These are phyloP conservation scores for Phlegmacium glaucopus DNA, from an alignment of 768 basidiomycete species.

Conservation along the genomic window DNA sequence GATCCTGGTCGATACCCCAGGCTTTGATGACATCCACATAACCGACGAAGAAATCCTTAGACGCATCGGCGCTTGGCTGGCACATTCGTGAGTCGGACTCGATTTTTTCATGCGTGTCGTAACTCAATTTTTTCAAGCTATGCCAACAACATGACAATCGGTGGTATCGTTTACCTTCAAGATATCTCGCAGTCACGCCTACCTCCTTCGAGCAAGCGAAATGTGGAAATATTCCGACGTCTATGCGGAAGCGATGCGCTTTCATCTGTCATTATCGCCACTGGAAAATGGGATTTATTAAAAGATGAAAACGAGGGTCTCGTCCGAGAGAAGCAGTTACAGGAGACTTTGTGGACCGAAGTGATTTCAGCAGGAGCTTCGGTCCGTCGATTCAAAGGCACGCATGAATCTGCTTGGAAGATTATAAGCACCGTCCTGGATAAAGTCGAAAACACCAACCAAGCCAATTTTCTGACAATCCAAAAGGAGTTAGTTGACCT, in stretches of 20 bases:
- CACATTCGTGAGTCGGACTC: conserved; percentile 13
- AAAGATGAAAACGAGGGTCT: conserved; percentile 24
- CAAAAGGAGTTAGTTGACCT: conserved; percentile 19
- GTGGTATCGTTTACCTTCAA: conserved; percentile 43
- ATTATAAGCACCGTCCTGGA: conserved; percentile 30
- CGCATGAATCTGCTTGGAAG: conserved; percentile 31
- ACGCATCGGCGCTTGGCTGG: conserved; percentile 21
- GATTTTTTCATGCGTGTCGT: not conserved
- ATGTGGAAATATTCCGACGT: conserved; percentile 44
- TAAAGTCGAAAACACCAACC: not conserved
- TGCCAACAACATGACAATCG: conserved; percentile 21
- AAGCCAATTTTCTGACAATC: conserved; percentile 9
- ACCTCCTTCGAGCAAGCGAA: conserved; percentile 38
- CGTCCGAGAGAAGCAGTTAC: conserved; percentile 37
- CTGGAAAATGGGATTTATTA: conserved; percentile 45
- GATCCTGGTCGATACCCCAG: conserved; percentile 22
- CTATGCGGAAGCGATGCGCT: conserved; percentile 44
- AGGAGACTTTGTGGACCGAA: conserved; percentile 40
- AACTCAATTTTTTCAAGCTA: conserved; percentile 15
- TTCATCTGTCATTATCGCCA: conserved; percentile 43
- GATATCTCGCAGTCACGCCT: conserved; percentile 38
- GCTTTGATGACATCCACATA: conserved; percentile 22
- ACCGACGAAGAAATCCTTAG: conserved; percentile 19
- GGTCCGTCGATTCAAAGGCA: conserved; percentile 32
- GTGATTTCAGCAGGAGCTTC: conserved; percentile 37